Conservation (phyloP, 352 stramenopile genomes). For the Globisporangium acanthophoron region DNA sequence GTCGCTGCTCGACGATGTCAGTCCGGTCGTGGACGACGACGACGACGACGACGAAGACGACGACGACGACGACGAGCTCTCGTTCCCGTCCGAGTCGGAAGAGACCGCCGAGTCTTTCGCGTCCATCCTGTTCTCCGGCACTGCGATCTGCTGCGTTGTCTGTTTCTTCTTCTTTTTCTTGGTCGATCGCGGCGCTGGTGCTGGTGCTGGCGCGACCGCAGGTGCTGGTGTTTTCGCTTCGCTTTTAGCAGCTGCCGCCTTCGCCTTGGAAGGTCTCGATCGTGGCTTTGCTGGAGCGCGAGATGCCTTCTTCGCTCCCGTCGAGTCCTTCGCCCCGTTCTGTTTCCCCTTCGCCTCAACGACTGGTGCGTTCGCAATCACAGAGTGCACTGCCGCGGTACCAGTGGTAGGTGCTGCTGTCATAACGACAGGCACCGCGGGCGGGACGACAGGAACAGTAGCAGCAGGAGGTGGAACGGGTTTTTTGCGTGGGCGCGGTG, state of each 20-base stretch:
- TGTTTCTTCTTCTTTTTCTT: background rate
- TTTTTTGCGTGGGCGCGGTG: slow-evolving; percentile 16
- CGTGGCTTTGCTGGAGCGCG: slow-evolving; percentile 1
- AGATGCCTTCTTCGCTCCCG: background rate
- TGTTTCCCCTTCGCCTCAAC: background rate
- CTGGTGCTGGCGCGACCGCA: background rate
- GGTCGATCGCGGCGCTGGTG: background rate
- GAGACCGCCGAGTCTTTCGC: background rate
- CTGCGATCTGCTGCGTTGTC: background rate
- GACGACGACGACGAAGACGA: slow-evolving; percentile 40
- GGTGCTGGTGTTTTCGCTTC: background rate
- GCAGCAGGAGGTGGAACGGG: background rate
- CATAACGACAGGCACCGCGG: background rate
- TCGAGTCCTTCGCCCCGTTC: background rate
- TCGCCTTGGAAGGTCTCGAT: background rate
- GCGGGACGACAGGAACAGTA: background rate
- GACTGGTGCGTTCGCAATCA: background rate
- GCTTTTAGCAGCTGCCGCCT: background rate
- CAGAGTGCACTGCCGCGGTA: background rate
- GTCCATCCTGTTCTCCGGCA: background rate
- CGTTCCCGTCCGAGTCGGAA: slow-evolving; percentile 25
- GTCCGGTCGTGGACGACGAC: slow-evolving; percentile 26
- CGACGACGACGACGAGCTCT: slow-evolving; percentile 41
- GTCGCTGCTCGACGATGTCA: slow-evolving; percentile 45
- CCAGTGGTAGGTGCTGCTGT: background rate